phyloP scores from a whole-genome alignment of 108 stramenopile species.

The Nannochloropsis oceanica region DNA sequence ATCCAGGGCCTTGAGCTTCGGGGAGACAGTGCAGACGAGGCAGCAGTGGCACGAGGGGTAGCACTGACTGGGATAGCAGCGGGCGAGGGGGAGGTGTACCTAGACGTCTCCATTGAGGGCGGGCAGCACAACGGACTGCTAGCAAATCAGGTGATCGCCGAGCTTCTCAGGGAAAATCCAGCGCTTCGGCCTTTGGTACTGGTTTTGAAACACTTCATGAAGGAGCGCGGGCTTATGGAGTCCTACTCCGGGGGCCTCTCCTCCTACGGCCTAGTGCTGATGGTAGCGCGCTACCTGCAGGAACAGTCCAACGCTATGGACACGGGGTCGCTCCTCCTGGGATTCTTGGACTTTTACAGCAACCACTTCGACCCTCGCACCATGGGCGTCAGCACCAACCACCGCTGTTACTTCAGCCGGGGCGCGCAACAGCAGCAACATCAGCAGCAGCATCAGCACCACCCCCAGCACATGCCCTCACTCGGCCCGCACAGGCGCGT shows the following conservation, averaged over 20 bases:
- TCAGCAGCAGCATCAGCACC: neutral
- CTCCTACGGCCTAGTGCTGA: constrained; percentile 70
- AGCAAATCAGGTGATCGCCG: constrained; percentile 22
- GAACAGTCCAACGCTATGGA: constrained; percentile 45
- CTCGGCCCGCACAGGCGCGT: neutral
- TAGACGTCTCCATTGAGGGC: constrained; percentile 36
- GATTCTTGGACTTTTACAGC: constrained; percentile 79
- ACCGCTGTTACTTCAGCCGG: neutral
- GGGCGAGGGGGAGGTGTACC: neutral
- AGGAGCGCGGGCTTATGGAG: constrained; percentile 62
- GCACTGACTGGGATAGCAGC: neutral
- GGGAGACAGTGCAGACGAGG: neutral
- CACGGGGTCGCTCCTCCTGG: constrained; percentile 72
- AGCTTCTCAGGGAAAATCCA: constrained; percentile 14
- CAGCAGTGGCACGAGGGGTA: neutral
- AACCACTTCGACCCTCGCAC: constrained; percentile 72
- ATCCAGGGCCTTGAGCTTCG: neutral
- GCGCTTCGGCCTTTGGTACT: constrained; percentile 28
- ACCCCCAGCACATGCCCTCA: neutral
- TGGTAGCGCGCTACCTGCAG: constrained; percentile 53
- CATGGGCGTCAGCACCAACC: constrained; percentile 46
- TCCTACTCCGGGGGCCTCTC: constrained; percentile 79
- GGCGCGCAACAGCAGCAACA: neutral
- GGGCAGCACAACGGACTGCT: constrained; percentile 34
- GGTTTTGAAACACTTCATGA: constrained; percentile 53